Base-by-base conservation (phyloP, 208 protist species). In the Trypanosoma cruzi region DNA sequence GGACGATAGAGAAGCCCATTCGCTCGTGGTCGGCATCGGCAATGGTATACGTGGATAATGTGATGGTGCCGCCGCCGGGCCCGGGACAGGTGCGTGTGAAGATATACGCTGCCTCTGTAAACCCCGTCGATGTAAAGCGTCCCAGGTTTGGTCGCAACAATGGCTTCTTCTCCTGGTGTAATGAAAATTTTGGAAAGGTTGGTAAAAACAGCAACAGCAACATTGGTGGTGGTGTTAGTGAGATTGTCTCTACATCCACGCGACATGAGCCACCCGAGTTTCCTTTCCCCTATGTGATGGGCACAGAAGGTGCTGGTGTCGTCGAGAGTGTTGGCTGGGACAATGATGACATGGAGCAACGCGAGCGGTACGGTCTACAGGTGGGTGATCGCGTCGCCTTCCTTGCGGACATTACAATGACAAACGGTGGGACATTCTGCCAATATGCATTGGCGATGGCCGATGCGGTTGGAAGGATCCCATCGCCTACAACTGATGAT, bases 301-400 rank as follows among this genome's bases (percentile, higher is more conserved):
- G 88, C 0, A 67, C 81, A 29, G 88, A 93, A 22, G 88, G 82
- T 5, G 76, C 88, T 5, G 88, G 88, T 29, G 71, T 93, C 20
- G 65, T 93, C 5, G 88, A 93, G 70, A 93, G 84, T 60, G 75
- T 93, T 2, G 87, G 85, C 6, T 83, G 77, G 81, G 58, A 60
- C 22, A 71, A 74, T 44, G 66, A 49, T 1, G 71, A 74, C 55
- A 18, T 64, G 29, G 44, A 34, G 48, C 58, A 46, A 31, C 48
- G 59, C 49, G 29, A 56, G 24, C 31, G 49, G 13, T 61, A 66
- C 52, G 60, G 80, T 56, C 44, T 92, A 16, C 48, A 58, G 1
- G 76, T 84, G 7, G 87, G 90, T 10, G 84, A 93, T 59, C 77
- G 81, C 28, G 90, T 96, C 22, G 69, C 78, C 11, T 89, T 96